Evolutionary conservation across 1,139 yeast genomes (phyloP).

Genomic region (Zhuliangozyma parablackwelliae): DNA sequence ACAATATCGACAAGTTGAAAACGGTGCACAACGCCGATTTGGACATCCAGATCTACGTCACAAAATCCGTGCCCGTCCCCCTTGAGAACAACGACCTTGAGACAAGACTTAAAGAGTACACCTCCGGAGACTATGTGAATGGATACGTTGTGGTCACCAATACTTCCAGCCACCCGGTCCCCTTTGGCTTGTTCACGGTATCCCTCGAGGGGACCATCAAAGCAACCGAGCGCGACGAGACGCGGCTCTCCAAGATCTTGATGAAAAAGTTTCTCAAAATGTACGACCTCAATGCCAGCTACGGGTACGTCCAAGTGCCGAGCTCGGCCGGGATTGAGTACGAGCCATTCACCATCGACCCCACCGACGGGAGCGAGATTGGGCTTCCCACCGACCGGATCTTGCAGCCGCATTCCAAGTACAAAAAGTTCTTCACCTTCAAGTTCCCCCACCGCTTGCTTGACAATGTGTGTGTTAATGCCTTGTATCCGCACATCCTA

Average conservation of each 20-base stretch:
- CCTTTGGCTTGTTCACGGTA: constrained; percentile 44
- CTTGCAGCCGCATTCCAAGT: constrained; percentile 46
- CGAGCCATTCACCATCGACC: constrained; percentile 39
- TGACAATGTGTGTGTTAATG: constrained; percentile 55
- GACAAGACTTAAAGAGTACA: constrained; percentile 42
- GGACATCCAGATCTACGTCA: constrained; percentile 40
- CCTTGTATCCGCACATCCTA: constrained; percentile 47
- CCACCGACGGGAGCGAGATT: constrained; percentile 42
- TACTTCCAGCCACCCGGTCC: constrained; percentile 33
- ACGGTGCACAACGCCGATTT: constrained; percentile 34
- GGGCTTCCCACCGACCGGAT: constrained; percentile 53
- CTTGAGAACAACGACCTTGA: constrained; percentile 32
- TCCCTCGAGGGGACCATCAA: constrained; percentile 46
- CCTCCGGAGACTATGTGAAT: constrained; percentile 36
- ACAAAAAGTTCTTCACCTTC: constrained; percentile 63
- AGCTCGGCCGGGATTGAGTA: constrained; percentile 50
- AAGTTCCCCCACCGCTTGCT: constrained; percentile 55
- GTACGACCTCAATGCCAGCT: constrained; percentile 46
- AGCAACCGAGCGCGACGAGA: constrained; percentile 23
- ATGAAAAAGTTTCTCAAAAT: constrained; percentile 44
- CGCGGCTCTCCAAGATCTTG: constrained; percentile 26
- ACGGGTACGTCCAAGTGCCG: constrained; percentile 41
- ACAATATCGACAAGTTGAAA: constrained; percentile 40
- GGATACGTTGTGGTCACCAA: constrained; percentile 39
- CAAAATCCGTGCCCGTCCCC: constrained; percentile 39